A percentile compares a stretch with the other conserved stretches of the same genome.
Conservation (phyloP, 345 rosid genomes). For the Aquilaria yunnanensis region DNA sequence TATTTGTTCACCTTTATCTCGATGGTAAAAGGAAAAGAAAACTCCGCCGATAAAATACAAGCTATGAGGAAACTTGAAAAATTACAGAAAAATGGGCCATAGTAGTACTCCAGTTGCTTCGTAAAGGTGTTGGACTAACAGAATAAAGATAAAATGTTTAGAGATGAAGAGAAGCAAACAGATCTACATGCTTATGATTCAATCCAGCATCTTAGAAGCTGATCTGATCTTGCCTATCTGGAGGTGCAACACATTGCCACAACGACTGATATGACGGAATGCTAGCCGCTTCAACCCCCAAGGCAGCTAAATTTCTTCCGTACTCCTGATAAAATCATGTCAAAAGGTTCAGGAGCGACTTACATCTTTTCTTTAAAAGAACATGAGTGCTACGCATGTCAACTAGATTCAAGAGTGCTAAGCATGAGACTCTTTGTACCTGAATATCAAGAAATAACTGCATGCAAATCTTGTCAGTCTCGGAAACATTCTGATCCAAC, state of each 20-base stretch:
- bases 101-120: no score
- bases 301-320: conserved; percentile 61
- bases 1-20: no score
- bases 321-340: conserved; percentile 51
- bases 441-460: conserved; percentile 95
- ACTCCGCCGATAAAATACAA: no score
- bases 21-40: no score
- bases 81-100: no score
- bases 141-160: no score
- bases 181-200: neutral
- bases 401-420: no score
- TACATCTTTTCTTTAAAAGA: no score
- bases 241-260: conserved; percentile 93
- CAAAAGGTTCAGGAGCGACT: neutral
- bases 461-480: conserved; percentile 90
- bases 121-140: no score
- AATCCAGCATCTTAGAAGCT: conserved; percentile 26
- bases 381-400: no score
- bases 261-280: conserved; percentile 64
- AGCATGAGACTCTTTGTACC: conserved; percentile 29
- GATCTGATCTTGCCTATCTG: conserved; percentile 48
- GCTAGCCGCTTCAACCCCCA: conserved; percentile 67
- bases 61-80: no score
- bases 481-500: conserved; percentile 71
- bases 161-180: no score